These are phyloP conservation scores for Pelargonium fulgidum DNA, from an alignment of 441 rosid genomes.

Conservation along the genomic window DNA sequence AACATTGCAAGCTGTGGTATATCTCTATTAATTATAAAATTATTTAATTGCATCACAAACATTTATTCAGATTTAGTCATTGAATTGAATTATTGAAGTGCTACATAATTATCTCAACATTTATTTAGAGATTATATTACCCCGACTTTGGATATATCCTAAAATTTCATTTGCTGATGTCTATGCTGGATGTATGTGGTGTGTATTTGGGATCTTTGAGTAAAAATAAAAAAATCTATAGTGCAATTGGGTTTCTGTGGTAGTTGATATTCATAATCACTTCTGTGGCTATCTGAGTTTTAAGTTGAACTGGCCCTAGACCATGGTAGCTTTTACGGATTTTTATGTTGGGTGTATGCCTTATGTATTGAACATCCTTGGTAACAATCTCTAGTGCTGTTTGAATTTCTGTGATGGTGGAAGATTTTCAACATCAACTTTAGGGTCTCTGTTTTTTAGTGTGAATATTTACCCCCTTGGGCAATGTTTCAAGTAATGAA, in stretches of 20 bases:
- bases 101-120: not conserved
- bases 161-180: no score
- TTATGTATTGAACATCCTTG: constrained; percentile 1
- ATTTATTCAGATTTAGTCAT: not conserved
- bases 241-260: not conserved
- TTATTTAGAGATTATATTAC: not conserved
- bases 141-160: not conserved
- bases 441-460: constrained; percentile 1
- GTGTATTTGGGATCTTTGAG: no score
- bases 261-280: constrained; percentile 1
- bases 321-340: not conserved
- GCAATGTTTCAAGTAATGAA: no score
- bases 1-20: constrained; percentile 70
- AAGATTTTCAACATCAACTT: not conserved
- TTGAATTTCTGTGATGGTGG: not conserved
- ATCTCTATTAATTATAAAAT: not conserved
- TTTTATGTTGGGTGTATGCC: not conserved
- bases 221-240: not conserved
- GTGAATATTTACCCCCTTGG: not conserved
- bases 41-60: not conserved
- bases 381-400: not conserved
- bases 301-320: not conserved
- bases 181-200: no score
- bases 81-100: not conserved
- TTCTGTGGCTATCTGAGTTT: not conserved